These are phyloP conservation scores for Yamadazyma trypodendri DNA, from an alignment of 1,139 yeast species.

Conservation along the genomic window DNA sequence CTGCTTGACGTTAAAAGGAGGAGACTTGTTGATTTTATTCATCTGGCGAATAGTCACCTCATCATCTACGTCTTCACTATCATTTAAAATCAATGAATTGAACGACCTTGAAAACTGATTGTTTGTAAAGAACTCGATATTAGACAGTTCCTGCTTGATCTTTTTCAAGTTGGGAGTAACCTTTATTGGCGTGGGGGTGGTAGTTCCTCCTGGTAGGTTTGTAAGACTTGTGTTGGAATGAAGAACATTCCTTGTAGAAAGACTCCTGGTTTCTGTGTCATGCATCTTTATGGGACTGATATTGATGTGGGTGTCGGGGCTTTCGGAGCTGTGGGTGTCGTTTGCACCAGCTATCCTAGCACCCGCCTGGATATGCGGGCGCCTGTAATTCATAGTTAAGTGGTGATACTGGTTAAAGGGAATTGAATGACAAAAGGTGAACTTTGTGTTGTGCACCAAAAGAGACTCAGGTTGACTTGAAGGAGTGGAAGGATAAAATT, in stretches of 20 bases:
- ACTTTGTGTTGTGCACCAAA: too few species aligned
- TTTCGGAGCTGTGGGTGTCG: neutral
- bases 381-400: conserved; percentile 22
- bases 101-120: conserved; percentile 45
- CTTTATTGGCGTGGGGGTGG: neutral
- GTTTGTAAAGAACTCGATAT: conserved; percentile 39
- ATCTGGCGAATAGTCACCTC: conserved; percentile 7
- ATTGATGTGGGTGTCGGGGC: too few species aligned
- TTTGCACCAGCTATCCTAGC: conserved; percentile 9
- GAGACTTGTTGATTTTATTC: conserved; percentile 36
- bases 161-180: conserved; percentile 12
- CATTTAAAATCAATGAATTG: conserved; percentile 46
- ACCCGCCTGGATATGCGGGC: conserved; percentile 27
- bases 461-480: too few species aligned
- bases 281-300: neutral
- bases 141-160: conserved; percentile 7
- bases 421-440: neutral
- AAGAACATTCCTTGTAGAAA: neutral
- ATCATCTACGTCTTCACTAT: conserved; percentile 25
- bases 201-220: too few species aligned
- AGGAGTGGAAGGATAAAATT: neutral
- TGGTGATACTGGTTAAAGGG: neutral
- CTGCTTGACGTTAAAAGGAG: conserved; percentile 44
- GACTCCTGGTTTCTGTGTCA: too few species aligned
- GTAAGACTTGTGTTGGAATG: neutral